Evolutionary conservation across 352 stramenopile genomes (phyloP), one percentile per base, ranked within the genome.

Genomic region (Phytophthora meadii): DNA sequence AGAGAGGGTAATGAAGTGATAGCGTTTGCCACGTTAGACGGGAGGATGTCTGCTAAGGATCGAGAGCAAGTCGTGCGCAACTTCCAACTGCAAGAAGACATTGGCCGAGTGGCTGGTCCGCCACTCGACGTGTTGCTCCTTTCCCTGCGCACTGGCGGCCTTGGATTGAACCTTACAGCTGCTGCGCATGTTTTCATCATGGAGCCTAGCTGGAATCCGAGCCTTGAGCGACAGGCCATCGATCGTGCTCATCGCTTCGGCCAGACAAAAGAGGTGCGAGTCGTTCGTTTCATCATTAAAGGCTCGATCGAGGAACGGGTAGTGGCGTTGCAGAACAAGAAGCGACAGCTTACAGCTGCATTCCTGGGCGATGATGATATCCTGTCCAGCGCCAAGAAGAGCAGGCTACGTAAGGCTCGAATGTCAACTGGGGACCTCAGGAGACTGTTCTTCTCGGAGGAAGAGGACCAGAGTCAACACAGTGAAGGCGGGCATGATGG

Each of bases 111-210:
- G 2, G 42, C 49, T 62, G 66, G 55, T n/a, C 67, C 81, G 39
- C 46, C 74, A n/a, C 61, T 90, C 9, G 74, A 93, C 32, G 79
- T 98, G 27, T 77, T 98, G 60, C 64, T 98, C 12, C 79, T 98
- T 36, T 96, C 87, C 7, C 56, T 98, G 34, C 89, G 89, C 40
- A 94, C 87, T 1, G 94, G 94, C 39, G 92, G 90, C 5, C 80
- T 96, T 17, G 94, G 93, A 11, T 84, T 98, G 48, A 98, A 98
- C 58, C 80, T 98, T 37, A 98, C 93, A 5, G 81, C 92, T 50
- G 93, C 93, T 14, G 90, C 90, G 25, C 86, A 97, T 39, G 91
- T 98, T 32, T 98, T 98, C 70, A 81, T 98, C 47, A 95, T 98
- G 82, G 93, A 98, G 75, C 93, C 93, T 24, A 92, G 89, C 36